A percentile compares a stretch with the other conserved stretches of the same genome.
Conservation (phyloP, 1,139 yeast species). For the Torulaspora globosa region DNA sequence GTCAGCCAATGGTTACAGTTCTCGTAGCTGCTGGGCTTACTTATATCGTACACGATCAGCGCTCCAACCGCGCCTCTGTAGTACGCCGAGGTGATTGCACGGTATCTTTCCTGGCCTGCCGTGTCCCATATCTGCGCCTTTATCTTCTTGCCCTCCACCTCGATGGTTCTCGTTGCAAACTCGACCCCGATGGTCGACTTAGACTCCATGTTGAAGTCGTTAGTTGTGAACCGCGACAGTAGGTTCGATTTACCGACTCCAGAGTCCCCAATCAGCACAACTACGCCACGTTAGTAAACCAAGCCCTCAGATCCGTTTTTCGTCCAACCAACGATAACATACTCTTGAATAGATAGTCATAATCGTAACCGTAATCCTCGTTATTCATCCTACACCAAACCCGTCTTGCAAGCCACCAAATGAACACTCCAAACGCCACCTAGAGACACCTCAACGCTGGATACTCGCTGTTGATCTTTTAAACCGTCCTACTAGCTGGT, state of each 20-base stretch:
- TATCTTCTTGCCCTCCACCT: conserved; percentile 89
- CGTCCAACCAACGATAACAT: conserved; percentile 28
- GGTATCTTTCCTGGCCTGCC: conserved; percentile 97
- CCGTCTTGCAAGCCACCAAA: neutral
- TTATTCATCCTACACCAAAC: conserved; percentile 33
- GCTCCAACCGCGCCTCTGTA: conserved; percentile 99
- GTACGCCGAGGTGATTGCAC: conserved; percentile 96
- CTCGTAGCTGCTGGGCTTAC: conserved; percentile 90
- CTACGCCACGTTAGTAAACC: conserved; percentile 30
- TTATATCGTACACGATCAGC: conserved; percentile 87
- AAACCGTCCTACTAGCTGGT: neutral
- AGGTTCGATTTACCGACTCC: conserved; percentile 97
- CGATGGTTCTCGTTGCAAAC: conserved; percentile 93
- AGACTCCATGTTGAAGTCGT: conserved; percentile 91
- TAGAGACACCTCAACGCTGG: neutral
- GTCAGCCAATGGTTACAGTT: conserved; percentile 92
- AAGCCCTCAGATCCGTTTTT: neutral
- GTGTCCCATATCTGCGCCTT: conserved; percentile 99
- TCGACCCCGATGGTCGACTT: conserved; percentile 97
- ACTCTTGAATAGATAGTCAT: conserved; percentile 91
- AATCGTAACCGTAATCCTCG: conserved; percentile 85
- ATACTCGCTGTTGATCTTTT: neutral
- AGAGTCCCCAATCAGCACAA: conserved; percentile 94
- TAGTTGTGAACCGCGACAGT: conserved; percentile 87
- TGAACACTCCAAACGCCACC: neutral